Evolutionary conservation across 495 filamentous ascomycete species (phyloP).

Genomic region (Durotheca rogersii): DNA sequence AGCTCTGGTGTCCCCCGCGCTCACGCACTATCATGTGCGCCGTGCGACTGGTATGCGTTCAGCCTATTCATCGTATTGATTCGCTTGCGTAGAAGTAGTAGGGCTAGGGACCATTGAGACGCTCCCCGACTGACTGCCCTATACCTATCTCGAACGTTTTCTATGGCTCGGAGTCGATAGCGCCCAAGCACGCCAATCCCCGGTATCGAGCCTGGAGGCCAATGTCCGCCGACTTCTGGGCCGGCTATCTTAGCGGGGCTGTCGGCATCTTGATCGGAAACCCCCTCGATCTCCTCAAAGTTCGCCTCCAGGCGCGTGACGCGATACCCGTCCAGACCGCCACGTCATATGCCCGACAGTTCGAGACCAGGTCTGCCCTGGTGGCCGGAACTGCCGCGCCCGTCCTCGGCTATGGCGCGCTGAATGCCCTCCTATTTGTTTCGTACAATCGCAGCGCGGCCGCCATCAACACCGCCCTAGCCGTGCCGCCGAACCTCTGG

Average conservation of each 20-base stretch:
- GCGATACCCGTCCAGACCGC: constrained; percentile 19
- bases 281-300: constrained; percentile 84
- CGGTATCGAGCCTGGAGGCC: not conserved
- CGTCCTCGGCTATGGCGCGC: constrained; percentile 80
- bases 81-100: too few species aligned
- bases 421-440: constrained; percentile 85
- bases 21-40: not conserved
- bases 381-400: constrained; percentile 71
- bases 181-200: not conserved
- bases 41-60: too few species aligned
- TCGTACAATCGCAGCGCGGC: constrained; percentile 76
- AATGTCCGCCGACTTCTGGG: constrained; percentile 87
- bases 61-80: too few species aligned
- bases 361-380: constrained; percentile 35
- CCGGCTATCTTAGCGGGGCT: constrained; percentile 80
- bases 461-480: constrained; percentile 49
- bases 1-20: constrained; percentile 7
- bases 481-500: constrained; percentile 44
- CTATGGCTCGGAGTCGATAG: constrained; percentile 6
- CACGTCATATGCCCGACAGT: constrained; percentile 33
- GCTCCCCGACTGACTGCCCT: too few species aligned
- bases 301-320: constrained; percentile 66
- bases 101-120: too few species aligned
- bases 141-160: constrained; percentile 1
- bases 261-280: constrained; percentile 84